Evolutionary conservation across 2,329 filamentous ascomycete genomes (phyloP).

Genomic region (Cordyceps tenuipes): DNA sequence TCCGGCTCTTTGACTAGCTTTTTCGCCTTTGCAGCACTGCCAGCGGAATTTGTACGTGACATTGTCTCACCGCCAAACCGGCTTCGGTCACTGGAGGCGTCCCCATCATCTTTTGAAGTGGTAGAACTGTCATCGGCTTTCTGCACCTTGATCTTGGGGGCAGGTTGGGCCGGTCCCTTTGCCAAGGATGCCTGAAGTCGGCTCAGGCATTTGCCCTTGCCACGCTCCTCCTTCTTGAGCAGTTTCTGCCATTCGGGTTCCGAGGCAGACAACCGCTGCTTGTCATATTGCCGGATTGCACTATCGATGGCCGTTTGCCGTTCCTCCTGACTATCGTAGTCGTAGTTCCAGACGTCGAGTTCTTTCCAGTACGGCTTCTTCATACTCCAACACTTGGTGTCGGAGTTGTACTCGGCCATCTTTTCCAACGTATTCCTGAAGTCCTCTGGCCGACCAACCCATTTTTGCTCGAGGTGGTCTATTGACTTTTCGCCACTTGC

Average conservation of each 20-base stretch:
- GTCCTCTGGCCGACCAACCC: slow-evolving; percentile 44
- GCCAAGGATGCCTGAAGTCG: slow-evolving; percentile 52
- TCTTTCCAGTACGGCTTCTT: slow-evolving; percentile 54
- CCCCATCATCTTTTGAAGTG: slow-evolving; percentile 31
- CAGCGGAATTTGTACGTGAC: slow-evolving; percentile 43
- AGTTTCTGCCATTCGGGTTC: slow-evolving; percentile 55
- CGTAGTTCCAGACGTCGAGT: slow-evolving; percentile 55
- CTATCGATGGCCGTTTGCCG: slow-evolving; percentile 54
- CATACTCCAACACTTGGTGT: slow-evolving; percentile 45
- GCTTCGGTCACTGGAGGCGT: slow-evolving; percentile 23
- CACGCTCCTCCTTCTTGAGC: slow-evolving; percentile 48
- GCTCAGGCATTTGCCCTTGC: slow-evolving; percentile 51
- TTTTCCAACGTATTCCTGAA: slow-evolving; percentile 48
- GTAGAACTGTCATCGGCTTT: slow-evolving; percentile 40
- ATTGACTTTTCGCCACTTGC: slow-evolving; percentile 45
- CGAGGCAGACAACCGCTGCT: slow-evolving; percentile 44
- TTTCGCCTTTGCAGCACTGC: slow-evolving; percentile 45
- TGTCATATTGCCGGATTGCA: slow-evolving; percentile 52
- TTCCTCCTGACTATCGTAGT: slow-evolving; percentile 44
- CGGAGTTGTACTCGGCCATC: slow-evolving; percentile 44
- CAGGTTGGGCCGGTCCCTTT: slow-evolving; percentile 38
- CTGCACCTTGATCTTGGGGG: slow-evolving; percentile 42
- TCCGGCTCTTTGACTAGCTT: slow-evolving; percentile 48
- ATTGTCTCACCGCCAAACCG: slow-evolving; percentile 33
- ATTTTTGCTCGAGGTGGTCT: slow-evolving; percentile 41